Percentiles rank a stretch among this genome's conserved stretches.
phyloP scores from a whole-genome alignment of 73 alveolate genomes.

The Paramecium sonneborni region DNA sequence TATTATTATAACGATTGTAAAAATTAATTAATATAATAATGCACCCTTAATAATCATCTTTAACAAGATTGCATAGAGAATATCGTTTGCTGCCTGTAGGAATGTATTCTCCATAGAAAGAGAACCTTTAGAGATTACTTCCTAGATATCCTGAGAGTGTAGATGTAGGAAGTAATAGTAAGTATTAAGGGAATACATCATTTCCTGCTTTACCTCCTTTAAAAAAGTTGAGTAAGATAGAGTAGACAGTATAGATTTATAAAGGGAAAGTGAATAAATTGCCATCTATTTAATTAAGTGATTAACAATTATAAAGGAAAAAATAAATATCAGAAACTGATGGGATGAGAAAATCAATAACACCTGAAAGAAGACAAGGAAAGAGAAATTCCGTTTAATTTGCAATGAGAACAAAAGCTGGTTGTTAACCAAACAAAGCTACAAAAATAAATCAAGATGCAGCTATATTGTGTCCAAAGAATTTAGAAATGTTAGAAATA shows the following conservation, averaged over 20 bases:
- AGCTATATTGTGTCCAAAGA: conserved; percentile 40
- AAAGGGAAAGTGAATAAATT: not conserved
- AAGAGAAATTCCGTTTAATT: not conserved
- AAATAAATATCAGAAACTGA: not conserved
- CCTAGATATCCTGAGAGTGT: conserved; percentile 43
- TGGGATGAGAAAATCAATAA: conserved; percentile 32
- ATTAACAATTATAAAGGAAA: not conserved
- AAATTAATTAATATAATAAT: not conserved
- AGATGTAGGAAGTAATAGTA: not conserved
- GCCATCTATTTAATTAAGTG: conserved; percentile 14
- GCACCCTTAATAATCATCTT: not conserved
- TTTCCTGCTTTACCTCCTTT: conserved; percentile 26
- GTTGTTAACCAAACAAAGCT: conserved; percentile 40
- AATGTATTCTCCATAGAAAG: conserved; percentile 11
- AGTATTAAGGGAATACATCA: not conserved
- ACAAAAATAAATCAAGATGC: conserved; percentile 54
- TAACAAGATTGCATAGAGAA: conserved; percentile 4
- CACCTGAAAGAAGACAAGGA: conserved; percentile 7
- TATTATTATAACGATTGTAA: not conserved
- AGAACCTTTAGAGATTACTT: not conserved
- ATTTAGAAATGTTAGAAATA: not conserved
- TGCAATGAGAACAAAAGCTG: conserved; percentile 59
- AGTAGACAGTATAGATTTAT: conserved; percentile 39
- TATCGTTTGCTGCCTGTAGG: not conserved
- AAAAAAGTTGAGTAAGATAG: not conserved